Base-by-base conservation (phyloP, 2,329 filamentous ascomycete genomes). In the Cylindrodendrum hubeiense region DNA sequence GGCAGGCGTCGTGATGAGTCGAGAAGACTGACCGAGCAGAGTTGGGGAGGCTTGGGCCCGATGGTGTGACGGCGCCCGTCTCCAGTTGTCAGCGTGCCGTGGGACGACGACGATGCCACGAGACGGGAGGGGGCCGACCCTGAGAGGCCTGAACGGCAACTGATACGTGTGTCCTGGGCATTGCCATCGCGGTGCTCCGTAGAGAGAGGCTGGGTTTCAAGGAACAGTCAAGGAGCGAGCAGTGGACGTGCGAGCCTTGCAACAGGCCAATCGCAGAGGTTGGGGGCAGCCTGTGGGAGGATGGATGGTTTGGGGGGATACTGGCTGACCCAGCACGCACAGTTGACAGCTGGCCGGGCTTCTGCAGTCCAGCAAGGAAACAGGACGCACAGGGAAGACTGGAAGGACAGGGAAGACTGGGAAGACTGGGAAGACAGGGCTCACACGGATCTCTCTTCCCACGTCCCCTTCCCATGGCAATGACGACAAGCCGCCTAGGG, bases 11-110 rank as follows among this genome's bases (percentile, higher is more conserved):
- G 30, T 34, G 41, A 60, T 46, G 44, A 28, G 57, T 68, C 63
- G 61, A 66, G 58, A 56, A 65, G 33, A 53, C 49, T 60, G 59
- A 65, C 60, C 53, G 67, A 61, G 51, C 17, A 50, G 3, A 44
- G 26, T 33, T 6, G 4, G 12, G 19, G 28, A 34, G 30, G 57
- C 49, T 60, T 37, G 26, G 34, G 22, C 43, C 43, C 50, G 47
- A 55, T 61, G 59, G 59, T 61, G 59, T 61, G 51, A 61, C 59
- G 50, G 33, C 19, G 21, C n/a, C 33, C 50, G 33, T 55, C 44
- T 55, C 43, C 34, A 39, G 43, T 50, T 43, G 22, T 50, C 24
- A n/a, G 47, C 33, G 26, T 37, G 39, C 51, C 22, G 34, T 22
- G 47, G 33, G 55, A 59, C 34, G 56, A 41, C n/a, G 7, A 21